Base-by-base conservation (phyloP, 78 protist genomes). In the Dictyostelium firmibasis region DNA sequence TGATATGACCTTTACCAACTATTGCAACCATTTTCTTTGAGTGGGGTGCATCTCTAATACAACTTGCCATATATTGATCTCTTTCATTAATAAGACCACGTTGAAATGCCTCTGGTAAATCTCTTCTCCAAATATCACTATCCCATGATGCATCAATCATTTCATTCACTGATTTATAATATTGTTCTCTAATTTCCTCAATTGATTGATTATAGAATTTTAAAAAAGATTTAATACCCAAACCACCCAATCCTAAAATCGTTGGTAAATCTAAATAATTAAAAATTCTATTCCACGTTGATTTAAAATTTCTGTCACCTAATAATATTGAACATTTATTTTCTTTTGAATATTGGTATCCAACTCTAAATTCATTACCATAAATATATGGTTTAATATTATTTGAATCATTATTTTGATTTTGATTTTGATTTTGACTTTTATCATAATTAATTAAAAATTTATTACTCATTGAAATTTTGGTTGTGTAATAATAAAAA, bases 1-100 rank as follows among this genome's bases (percentile, higher is more conserved):
- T 38, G 1, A 87, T 18, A 87, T 87, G 93, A 20, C 74, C 93
- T 64, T 69, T 87, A 31, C 93, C 93, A 57, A 87, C 93, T 11
- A 87, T 84, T 10, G 85, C 93, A 11, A 87, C 78, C 36, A 87
- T 78, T 20, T 23, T 38, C n/a, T 87, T 87, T 29, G 86, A 57
- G 7, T 77, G 3, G 38, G 85, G 78, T 14, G 84, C 11, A 29
- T 87, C 93, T 87, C 93, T 31, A 4, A 87, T 20, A 16, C 76
- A 35, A 29, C 86, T 78, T 13, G 93, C 93, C 93, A 87, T 87
- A 23, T 31, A 87, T 79, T 14, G 4, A 44, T 87, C 93, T 41
- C 93, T 76, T 79, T 87, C 93, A 38, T 87, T 64, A 8, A 87
- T 44, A 5, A 78, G 29, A 16, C 81, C 62, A 18, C 81, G 47